phyloP scores from a whole-genome alignment of 1,284 basidiomycete species.

The Chondrostereum purpureum region DNA sequence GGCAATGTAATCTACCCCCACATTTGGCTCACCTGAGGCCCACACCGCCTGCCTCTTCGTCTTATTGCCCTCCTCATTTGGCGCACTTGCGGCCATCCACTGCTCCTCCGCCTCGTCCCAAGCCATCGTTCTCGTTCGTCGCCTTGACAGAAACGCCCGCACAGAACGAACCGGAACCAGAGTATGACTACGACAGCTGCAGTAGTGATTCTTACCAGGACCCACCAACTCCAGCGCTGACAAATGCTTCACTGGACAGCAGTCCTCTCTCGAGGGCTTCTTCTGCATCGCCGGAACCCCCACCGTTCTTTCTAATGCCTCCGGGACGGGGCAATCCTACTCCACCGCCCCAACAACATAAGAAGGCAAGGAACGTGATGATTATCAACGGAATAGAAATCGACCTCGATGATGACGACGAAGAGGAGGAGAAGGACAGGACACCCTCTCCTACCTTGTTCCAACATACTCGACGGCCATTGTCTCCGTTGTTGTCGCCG shows the following conservation, averaged over 20 bases:
- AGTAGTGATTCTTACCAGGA: slow-evolving; percentile 15
- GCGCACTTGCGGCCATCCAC: slow-evolving; percentile 23
- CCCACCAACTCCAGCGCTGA: slow-evolving; percentile 32
- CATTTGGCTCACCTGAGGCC: slow-evolving; percentile 8
- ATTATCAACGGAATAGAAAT: slow-evolving; percentile 7
- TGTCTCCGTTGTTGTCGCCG: too few species aligned
- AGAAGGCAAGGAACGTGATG: slow-evolving; percentile 3
- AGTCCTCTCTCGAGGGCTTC: slow-evolving; percentile 29
- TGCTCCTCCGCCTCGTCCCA: slow-evolving; percentile 18
- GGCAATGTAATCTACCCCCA: slow-evolving; percentile 1
- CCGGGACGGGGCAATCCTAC: slow-evolving; percentile 4
- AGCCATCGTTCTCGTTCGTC: slow-evolving; percentile 31
- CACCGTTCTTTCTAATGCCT: slow-evolving; percentile 16
- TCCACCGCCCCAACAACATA: slow-evolving; percentile 7
- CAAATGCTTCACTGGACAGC: slow-evolving; percentile 31
- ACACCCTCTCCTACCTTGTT: slow-evolving; percentile 5
- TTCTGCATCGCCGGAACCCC: slow-evolving; percentile 26
- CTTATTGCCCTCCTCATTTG: slow-evolving; percentile 19
- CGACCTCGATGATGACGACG: slow-evolving; percentile 8
- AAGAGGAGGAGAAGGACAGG: slow-evolving; percentile 2
- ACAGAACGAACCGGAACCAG: neutral
- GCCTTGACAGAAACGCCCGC: slow-evolving; percentile 30
- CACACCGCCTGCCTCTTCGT: slow-evolving; percentile 12
- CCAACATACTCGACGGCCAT: slow-evolving; percentile 1
- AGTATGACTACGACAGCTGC: neutral